These are phyloP conservation scores for Endotrypanum monterogeii DNA, from an alignment of 208 protist genomes.

Conservation along the genomic window DNA sequence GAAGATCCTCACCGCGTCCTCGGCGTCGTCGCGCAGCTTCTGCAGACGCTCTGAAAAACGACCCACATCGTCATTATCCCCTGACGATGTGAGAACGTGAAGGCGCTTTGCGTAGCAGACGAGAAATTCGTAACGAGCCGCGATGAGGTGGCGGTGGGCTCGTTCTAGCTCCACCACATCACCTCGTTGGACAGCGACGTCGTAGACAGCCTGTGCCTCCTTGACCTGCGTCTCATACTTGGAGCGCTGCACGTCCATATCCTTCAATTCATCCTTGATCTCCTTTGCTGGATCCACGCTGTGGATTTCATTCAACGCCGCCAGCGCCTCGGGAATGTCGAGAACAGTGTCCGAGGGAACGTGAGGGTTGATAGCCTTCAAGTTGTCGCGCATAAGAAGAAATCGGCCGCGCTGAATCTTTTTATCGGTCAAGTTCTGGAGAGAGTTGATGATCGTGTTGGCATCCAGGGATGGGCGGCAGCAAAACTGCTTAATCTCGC, in stretches of 20 bases:
- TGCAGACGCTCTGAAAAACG: slow-evolving; percentile 53
- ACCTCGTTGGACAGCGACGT: slow-evolving; percentile 41
- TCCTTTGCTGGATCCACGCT: slow-evolving; percentile 58
- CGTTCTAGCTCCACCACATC: slow-evolving; percentile 81
- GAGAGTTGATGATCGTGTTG: slow-evolving; percentile 35
- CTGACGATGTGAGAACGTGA: slow-evolving; percentile 36
- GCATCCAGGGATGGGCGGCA: slow-evolving; percentile 52
- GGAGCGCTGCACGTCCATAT: slow-evolving; percentile 48
- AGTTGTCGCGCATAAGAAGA: slow-evolving; percentile 62
- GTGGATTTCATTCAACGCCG: slow-evolving; percentile 74
- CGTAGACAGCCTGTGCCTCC: slow-evolving; percentile 50
- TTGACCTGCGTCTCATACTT: slow-evolving; percentile 42
- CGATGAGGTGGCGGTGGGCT: slow-evolving; percentile 74
- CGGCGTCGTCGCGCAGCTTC: slow-evolving; percentile 50
- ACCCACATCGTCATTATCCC: slow-evolving; percentile 43
- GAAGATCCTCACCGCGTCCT: slow-evolving; percentile 56
- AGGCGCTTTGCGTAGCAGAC: slow-evolving; percentile 61
- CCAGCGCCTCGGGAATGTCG: slow-evolving; percentile 50
- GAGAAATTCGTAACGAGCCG: slow-evolving; percentile 73
- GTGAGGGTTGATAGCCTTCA: slow-evolving; percentile 54
- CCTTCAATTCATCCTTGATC: slow-evolving; percentile 66
- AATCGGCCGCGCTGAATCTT: slow-evolving; percentile 63
- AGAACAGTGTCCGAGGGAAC: slow-evolving; percentile 39
- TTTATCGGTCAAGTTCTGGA: slow-evolving; percentile 46
- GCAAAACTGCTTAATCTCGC: slow-evolving; percentile 44